Base-by-base conservation (phyloP, 495 filamentous ascomycete species). In the Lophium mytilinum region DNA sequence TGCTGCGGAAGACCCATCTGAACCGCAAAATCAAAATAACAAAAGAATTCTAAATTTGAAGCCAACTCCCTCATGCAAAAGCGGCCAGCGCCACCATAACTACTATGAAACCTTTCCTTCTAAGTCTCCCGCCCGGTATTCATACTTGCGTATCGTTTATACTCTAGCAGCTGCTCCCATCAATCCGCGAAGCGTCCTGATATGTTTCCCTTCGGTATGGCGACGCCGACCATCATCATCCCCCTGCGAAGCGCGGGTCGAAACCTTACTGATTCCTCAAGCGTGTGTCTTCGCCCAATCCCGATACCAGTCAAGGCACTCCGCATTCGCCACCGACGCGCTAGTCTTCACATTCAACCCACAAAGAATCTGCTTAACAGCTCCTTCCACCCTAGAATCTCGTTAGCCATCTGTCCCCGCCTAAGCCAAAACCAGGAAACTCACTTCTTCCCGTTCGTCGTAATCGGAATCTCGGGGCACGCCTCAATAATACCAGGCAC, bases 331-430 rank as follows among this genome's bases (percentile, higher is more conserved):
- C 40, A 95, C 90, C 58, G 86, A 90, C 0, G 90, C 87, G 35
- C 85, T 86, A 10, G 88, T 90, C 73, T 88, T 90, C 53, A 94
- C 84, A 51, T 87, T 82, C 65, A 88, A 77, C 8, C 90, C 90
- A 36, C 85, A 91, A n/a, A 96, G 68, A 40, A 96, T 95, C 75
- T 94, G 89, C 73, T 95, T 95, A 24, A 95, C 90, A 2, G 89
- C 87, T 36, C 91, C 87, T 67, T 96, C 90, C 39, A 96, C 88
- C 74, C 80, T 81, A 47, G 39, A 37, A 3, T 33, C 5, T 49
- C 11, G 33, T 55, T 41, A 56, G 18, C 33, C 42, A 50, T 61
- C 30, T 18, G 11, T 4, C 14, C 9, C 10, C 11, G 50, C 47
- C 14, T 12, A 37, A 36, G 9, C 56, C 10, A 6, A n/a, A 9